Evolutionary conservation across 139 green algal species (phyloP).

Genomic region (Chlorella sp.): DNA sequence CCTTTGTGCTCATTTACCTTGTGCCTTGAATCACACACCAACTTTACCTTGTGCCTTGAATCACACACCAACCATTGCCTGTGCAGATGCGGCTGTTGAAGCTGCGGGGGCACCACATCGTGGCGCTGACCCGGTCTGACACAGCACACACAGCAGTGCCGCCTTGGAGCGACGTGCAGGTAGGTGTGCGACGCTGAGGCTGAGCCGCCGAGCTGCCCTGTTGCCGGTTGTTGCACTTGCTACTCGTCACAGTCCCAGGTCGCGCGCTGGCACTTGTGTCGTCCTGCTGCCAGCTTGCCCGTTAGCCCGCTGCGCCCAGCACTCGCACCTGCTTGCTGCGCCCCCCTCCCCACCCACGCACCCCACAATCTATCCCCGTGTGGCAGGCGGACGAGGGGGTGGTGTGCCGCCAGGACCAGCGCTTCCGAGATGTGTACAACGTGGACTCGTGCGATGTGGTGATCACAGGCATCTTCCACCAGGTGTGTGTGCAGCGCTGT

Average conservation of each 20-base stretch:
- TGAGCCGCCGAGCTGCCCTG: too few species aligned
- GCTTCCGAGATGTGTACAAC: slow-evolving; percentile 64
- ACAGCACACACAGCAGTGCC: slow-evolving; percentile 64
- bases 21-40: too few species aligned
- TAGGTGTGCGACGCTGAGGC: neutral
- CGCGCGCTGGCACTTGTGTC: too few species aligned
- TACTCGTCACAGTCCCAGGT: too few species aligned
- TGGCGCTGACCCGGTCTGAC: slow-evolving; percentile 71
- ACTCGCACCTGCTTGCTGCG: too few species aligned
- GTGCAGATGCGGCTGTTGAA: slow-evolving; percentile 51
- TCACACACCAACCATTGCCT: neutral
- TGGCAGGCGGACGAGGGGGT: slow-evolving; percentile 50
- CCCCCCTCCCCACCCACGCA: too few species aligned
- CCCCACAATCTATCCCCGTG: too few species aligned
- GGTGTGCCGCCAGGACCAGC: slow-evolving; percentile 60
- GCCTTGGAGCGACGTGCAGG: slow-evolving; percentile 62
- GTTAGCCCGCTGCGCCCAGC: too few species aligned
- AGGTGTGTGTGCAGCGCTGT: slow-evolving; percentile 49
- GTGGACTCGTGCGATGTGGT: slow-evolving; percentile 67
- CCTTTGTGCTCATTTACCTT: too few species aligned
- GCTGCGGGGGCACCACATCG: slow-evolving; percentile 50
- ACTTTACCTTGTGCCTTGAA: too few species aligned
- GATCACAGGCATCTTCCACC: slow-evolving; percentile 79
- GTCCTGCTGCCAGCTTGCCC: too few species aligned
- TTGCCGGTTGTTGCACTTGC: too few species aligned